Conservation (phyloP, 805 yeast species). For the Ogataea populi-albae region DNA sequence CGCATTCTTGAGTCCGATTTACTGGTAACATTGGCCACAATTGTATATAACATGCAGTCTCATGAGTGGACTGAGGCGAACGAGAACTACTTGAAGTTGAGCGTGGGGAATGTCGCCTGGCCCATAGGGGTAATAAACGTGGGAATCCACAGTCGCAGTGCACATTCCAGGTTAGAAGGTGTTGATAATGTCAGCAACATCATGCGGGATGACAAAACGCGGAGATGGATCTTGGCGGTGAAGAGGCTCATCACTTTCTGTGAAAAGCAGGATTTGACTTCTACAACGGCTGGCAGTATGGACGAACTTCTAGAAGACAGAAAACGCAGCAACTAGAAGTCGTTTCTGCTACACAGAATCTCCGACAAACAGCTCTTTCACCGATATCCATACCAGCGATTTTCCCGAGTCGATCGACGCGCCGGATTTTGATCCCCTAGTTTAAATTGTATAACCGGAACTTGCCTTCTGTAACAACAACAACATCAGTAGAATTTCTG, state of each 20-base stretch:
- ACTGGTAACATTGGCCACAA: constrained; percentile 55
- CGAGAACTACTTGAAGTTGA: constrained; percentile 68
- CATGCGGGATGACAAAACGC: constrained; percentile 71
- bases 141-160: constrained; percentile 75
- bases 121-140: constrained; percentile 82
- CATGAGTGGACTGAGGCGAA: constrained; percentile 50
- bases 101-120: constrained; percentile 90
- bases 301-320: too few relatives aligned
- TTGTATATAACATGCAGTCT: constrained; percentile 58
- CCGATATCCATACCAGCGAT: too few relatives aligned
- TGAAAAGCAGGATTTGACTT: constrained; percentile 27
- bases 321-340: too few relatives aligned
- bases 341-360: too few relatives aligned
- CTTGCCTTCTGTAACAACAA: too few relatives aligned
- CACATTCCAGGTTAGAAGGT: constrained; percentile 52
- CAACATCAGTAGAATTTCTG: too few relatives aligned
- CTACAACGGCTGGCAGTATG: too few relatives aligned
- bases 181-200: constrained; percentile 54
- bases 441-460: too few relatives aligned
- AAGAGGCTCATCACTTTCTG: constrained; percentile 67
- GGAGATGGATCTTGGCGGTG: constrained; percentile 73
- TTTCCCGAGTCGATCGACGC: too few relatives aligned
- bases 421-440: too few relatives aligned
- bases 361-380: too few relatives aligned
- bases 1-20: constrained; percentile 37